Evolutionary conservation across 352 stramenopile species (phyloP).

Genomic region (Globisporangium nunn): DNA sequence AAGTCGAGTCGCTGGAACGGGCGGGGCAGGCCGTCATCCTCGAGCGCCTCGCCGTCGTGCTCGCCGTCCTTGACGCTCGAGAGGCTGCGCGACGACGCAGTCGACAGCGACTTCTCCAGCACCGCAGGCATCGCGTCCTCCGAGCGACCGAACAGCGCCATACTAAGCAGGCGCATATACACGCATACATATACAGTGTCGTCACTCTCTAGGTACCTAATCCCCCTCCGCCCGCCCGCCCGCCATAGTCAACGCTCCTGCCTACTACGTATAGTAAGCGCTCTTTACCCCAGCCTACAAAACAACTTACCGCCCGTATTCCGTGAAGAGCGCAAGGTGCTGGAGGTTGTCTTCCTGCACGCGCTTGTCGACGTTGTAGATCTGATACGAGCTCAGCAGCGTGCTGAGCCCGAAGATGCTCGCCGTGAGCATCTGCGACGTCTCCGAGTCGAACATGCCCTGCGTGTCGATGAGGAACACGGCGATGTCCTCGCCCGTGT

Average conservation of each 20-base stretch:
- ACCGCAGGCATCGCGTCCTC: constrained; percentile 19
- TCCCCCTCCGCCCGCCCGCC: too few relatives aligned
- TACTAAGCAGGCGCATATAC: constrained; percentile 20
- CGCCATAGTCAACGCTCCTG: too few relatives aligned
- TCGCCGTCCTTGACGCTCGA: constrained; percentile 19
- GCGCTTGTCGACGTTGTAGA: constrained; percentile 99
- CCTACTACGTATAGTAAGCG: too few relatives aligned
- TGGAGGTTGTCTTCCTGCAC: constrained; percentile 99
- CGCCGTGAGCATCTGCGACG: constrained; percentile 96
- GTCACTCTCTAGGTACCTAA: background rate
- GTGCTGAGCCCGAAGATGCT: constrained; percentile 98
- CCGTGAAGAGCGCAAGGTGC: constrained; percentile 98
- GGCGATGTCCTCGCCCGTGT: constrained; percentile 84
- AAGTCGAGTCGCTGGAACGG: constrained; percentile 99
- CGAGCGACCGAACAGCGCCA: constrained; percentile 63
- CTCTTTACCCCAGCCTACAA: too few relatives aligned
- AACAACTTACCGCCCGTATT: constrained; percentile 91
- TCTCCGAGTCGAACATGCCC: constrained; percentile 99
- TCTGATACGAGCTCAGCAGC: constrained; percentile 94
- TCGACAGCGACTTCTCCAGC: constrained; percentile 39
- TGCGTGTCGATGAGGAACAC: constrained; percentile 99
- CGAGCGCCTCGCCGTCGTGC: constrained; percentile 19
- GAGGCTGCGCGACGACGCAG: constrained; percentile 23
- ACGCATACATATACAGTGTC: background rate
- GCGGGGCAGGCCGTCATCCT: constrained; percentile 23